Conservation (phyloP, 139 green algal species). For the Zygnema cylindricum region DNA sequence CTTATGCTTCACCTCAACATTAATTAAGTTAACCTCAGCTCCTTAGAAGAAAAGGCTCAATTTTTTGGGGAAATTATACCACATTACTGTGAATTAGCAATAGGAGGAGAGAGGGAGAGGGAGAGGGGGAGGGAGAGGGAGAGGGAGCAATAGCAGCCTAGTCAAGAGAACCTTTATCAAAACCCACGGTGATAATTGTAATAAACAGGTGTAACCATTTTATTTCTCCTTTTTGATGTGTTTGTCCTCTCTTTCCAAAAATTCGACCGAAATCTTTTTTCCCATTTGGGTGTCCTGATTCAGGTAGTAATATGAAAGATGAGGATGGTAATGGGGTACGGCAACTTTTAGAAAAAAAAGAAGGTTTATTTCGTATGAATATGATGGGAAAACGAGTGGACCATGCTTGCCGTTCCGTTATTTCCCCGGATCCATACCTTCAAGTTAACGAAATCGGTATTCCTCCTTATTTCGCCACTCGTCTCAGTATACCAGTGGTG, state of each 20-base stretch:
- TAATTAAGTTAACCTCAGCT: no score
- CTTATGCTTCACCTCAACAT: no score
- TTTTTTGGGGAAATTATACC: no score
- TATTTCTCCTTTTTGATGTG: no score
- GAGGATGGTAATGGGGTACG: constrained; percentile 70
- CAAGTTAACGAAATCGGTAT: constrained; percentile 89
- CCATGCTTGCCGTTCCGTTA: constrained; percentile 94
- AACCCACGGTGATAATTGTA: no score
- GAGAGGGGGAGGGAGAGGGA: no score
- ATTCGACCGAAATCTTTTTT: background rate
- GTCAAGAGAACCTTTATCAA: no score
- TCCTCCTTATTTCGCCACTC: constrained; percentile 93
- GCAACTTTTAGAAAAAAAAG: constrained; percentile 96
- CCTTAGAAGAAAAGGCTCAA: no score
- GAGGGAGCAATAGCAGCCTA: no score
- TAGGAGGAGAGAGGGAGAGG: no score
- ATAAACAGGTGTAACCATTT: no score
- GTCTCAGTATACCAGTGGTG: constrained; percentile 86
- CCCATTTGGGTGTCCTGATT: background rate
- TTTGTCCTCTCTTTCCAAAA: background rate
- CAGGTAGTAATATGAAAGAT: constrained; percentile 21
- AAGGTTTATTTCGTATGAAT: constrained; percentile 98
- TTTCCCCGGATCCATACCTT: constrained; percentile 95
- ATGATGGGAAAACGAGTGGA: constrained; percentile 99
- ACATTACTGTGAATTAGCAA: no score